Base-by-base conservation (phyloP, 371 early-diverging fungal species). In the Lichtheimia ornata region DNA sequence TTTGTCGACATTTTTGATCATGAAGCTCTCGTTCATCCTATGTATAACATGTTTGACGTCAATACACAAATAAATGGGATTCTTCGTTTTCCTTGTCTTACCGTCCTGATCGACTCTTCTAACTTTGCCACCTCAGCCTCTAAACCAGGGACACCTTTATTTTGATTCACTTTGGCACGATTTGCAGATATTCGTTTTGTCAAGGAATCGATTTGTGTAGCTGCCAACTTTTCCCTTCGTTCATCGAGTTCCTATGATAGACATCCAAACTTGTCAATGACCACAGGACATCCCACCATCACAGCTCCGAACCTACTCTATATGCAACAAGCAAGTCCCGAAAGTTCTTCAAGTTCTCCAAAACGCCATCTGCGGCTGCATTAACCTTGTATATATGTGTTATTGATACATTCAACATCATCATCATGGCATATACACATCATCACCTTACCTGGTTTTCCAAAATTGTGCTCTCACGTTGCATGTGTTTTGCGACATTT, bases 1-100 rank as follows among this genome's bases (percentile, higher is more conserved):
- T 55, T 13, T 65, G 70, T 1, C 71, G 70, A 25, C 69, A 60
- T 58, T 70, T 58, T 53, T 79, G 76, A 41, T 62, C 69, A 89
- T 94, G 61, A 89, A 97, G 82, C 91, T 95, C 93, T 67, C 88
- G 80, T 82, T 98, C 73, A 92, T 96, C 92, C 96, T 97, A 86
- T n/a, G n/a, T n/a, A n/a, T 90, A 91, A 54, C 66, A 73, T 47
- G 75, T 78, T 22, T 22, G 22, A 22, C n/a, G 62, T 24, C 18
- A 69, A 59, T 28, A 71, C 66, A 30, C 73, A 30, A 0, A 18
- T 2, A 47, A 47, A 17, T 47, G 47, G 14, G 5, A 6, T 11
- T 45, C 13, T 13, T 5, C 17, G n/a, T 47, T 11, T 11, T 41
- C 18, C 22, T 43, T 13, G 24, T 50, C 65, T 60, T 77, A 80